Evolutionary conservation across 1,284 basidiomycete genomes (phyloP).

Genomic region (Sporisorium exsertum): DNA sequence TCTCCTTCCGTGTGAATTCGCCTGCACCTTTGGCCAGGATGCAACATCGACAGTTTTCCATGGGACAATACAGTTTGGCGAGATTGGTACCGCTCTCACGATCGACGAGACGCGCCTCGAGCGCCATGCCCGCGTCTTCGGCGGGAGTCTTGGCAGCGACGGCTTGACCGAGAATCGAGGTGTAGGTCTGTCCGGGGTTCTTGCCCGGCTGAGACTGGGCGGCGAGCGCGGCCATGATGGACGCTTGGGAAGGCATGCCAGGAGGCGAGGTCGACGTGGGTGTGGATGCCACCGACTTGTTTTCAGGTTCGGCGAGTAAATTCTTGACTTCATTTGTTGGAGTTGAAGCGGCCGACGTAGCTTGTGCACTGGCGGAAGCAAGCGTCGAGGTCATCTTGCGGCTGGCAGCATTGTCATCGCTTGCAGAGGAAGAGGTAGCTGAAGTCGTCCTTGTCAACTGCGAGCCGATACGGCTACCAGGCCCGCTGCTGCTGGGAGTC

Average conservation of each 20-base stretch:
- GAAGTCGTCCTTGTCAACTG: conserved; percentile 35
- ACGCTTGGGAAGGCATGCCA: conserved; percentile 50
- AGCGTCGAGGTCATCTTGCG: conserved; percentile 17
- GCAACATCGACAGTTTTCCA: conserved; percentile 62
- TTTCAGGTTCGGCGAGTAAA: neutral
- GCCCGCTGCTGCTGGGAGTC: conserved; percentile 23
- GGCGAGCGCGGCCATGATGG: conserved; percentile 56
- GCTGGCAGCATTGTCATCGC: conserved; percentile 22
- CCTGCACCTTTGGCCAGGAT: conserved; percentile 55
- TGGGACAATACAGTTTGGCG: conserved; percentile 63
- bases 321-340: conserved; percentile 7
- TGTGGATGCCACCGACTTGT: conserved; percentile 10
- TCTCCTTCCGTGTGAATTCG: conserved; percentile 60
- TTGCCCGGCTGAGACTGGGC: conserved; percentile 47
- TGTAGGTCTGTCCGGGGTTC: conserved; percentile 43
- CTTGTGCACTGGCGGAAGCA: neutral
- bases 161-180: conserved; percentile 65
- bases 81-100: conserved; percentile 55
- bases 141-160: conserved; percentile 65
- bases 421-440: conserved; percentile 31
- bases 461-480: conserved; percentile 26
- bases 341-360: conserved; percentile 4
- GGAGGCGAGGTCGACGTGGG: conserved; percentile 24
- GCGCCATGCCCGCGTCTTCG: conserved; percentile 62
- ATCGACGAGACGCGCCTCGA: conserved; percentile 65